Evolutionary conservation across 352 stramenopile genomes (phyloP).

Genomic region (Globisporangium heterothallicum): DNA sequence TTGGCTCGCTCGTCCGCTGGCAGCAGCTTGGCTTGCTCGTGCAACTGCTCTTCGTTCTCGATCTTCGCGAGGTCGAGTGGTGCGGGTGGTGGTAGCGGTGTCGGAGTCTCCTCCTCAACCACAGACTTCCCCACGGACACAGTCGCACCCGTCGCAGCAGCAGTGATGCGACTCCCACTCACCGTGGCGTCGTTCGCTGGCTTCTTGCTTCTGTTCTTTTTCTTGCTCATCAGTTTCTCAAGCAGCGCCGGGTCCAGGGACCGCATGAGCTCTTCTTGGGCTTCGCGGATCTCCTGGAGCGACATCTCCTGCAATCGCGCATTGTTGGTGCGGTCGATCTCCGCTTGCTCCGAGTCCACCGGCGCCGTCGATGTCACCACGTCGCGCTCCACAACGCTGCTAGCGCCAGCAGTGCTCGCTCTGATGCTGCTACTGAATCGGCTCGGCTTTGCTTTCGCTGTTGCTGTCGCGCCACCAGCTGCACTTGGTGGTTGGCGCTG

Average conservation of each 20-base stretch:
- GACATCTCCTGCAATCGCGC: conserved; percentile 59
- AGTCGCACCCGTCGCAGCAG: neutral
- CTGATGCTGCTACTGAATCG: conserved; percentile 20
- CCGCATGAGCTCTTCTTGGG: conserved; percentile 56
- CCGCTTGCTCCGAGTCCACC: conserved; percentile 28
- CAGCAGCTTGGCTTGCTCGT: conserved; percentile 33
- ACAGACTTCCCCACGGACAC: conserved; percentile 9
- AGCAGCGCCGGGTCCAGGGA: conserved; percentile 61
- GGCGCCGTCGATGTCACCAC: conserved; percentile 8
- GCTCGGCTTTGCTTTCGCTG: conserved; percentile 12
- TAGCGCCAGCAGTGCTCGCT: neutral
- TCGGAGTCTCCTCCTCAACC: neutral
- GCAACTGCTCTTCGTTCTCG: conserved; percentile 59
- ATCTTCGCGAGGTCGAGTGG: conserved; percentile 44
- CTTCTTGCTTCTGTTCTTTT: conserved; percentile 10
- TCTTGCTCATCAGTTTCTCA: conserved; percentile 50
- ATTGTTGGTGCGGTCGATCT: conserved; percentile 61
- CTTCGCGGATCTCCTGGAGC: conserved; percentile 55
- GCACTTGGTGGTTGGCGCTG: conserved; percentile 13
- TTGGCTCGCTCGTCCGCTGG: conserved; percentile 69
- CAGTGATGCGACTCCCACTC: too few relatives aligned
- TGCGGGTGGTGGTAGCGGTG: neutral
- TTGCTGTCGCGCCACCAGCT: too few relatives aligned
- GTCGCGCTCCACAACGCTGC: neutral
- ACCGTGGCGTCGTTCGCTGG: too few relatives aligned